A percentile compares a stretch with the other conserved stretches of the same genome.
Conservation (phyloP, 495 filamentous ascomycete genomes). For the Amphirosellinia nigrospora region DNA sequence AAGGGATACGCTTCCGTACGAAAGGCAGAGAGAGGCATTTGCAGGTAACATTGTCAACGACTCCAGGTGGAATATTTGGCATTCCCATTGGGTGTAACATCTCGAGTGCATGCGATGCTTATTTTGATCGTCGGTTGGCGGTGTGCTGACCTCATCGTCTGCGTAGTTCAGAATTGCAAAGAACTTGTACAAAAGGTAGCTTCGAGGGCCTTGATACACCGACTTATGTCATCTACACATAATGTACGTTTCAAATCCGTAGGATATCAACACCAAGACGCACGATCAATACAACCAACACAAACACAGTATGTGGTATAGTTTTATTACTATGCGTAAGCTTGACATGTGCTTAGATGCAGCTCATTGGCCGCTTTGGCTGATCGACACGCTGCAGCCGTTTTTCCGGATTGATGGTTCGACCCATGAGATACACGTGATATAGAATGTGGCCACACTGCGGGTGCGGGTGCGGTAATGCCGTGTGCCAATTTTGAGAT, state of each 20-base stretch:
- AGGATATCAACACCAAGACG: background rate
- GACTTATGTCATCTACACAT: too few species aligned
- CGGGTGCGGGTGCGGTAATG: conserved; percentile 9
- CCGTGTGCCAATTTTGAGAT: background rate
- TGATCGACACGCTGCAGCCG: background rate
- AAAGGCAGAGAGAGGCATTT: background rate
- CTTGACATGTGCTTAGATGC: background rate
- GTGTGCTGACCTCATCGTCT: too few species aligned
- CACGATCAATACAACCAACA: too few species aligned
- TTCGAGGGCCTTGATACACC: too few species aligned
- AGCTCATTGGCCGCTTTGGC: background rate
- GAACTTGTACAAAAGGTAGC: too few species aligned
- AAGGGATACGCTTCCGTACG: background rate
- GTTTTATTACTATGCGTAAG: background rate
- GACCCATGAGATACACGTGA: conserved; percentile 12
- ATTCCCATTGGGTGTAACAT: background rate
- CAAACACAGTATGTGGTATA: background rate
- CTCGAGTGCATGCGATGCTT: background rate
- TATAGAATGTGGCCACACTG: background rate
- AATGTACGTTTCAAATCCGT: background rate
- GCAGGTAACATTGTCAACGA: background rate
- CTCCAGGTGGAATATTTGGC: background rate
- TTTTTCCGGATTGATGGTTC: background rate
- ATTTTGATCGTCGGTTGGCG: background rate
- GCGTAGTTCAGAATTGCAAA: too few species aligned